Percentiles rank a stretch among this genome's conserved stretches.
Conservation (phyloP, 805 yeast species). For the Starmerella sirachaensis region DNA sequence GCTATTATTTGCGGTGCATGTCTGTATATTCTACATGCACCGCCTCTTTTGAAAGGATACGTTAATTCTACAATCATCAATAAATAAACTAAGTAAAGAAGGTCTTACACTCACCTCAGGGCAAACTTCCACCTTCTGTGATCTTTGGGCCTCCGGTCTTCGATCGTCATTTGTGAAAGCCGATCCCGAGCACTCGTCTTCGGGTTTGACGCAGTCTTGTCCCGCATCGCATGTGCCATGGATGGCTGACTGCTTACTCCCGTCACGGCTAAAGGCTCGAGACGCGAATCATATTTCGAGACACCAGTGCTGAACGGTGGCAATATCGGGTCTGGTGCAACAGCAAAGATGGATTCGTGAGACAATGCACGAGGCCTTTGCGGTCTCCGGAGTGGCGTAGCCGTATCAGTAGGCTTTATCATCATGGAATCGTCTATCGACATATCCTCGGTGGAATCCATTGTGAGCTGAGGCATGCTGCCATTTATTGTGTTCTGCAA, state of each 20-base stretch:
- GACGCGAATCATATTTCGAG: too few species aligned
- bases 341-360: slow-evolving; percentile 20
- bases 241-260: slow-evolving; percentile 6
- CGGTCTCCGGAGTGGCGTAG: slow-evolving; percentile 12
- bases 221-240: too few species aligned
- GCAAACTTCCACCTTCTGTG: too few species aligned
- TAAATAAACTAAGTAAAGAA: too few species aligned
- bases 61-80: too few species aligned
- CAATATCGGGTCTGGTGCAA: slow-evolving; percentile 9
- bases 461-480: slow-evolving; percentile 2
- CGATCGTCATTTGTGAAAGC: slow-evolving; percentile 2
- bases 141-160: too few species aligned
- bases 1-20: background rate
- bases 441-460: background rate
- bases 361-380: slow-evolving; percentile 13
- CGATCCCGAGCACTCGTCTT: too few species aligned
- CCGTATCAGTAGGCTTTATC: slow-evolving; percentile 3
- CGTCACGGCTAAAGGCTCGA: slow-evolving; percentile 8
- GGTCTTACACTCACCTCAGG: too few species aligned
- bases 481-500: too few species aligned
- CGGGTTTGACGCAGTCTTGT: too few species aligned
- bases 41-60: too few species aligned
- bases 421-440: background rate
- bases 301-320: too few species aligned
- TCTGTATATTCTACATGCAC: background rate